Conservation (phyloP, 2,329 filamentous ascomycete species). For the Ophiostoma sp. region DNA sequence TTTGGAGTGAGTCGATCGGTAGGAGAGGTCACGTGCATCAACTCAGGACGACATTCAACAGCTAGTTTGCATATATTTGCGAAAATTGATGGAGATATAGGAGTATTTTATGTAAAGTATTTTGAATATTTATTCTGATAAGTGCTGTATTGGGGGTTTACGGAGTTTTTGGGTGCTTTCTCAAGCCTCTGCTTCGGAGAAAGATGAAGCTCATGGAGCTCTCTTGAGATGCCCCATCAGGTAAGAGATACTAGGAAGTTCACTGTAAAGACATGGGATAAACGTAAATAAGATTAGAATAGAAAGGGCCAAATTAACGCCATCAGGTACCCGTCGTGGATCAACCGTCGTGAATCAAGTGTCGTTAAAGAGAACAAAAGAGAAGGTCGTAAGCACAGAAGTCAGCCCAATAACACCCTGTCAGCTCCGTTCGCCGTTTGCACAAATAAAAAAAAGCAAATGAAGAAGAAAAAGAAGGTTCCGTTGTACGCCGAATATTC, state of each 20-base stretch:
- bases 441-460: not conserved
- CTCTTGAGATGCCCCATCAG: not conserved
- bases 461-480: not conserved
- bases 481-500: not conserved
- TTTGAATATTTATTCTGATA: not conserved
- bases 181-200: not conserved
- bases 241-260: not conserved
- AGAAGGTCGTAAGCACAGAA: slow-evolving; percentile 3
- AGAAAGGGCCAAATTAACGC: not conserved
- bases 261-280: not conserved
- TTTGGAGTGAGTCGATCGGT: not conserved
- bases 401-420: not conserved
- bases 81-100: not conserved
- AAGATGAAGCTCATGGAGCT: not conserved
- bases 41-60: not conserved
- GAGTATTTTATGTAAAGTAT: not conserved
- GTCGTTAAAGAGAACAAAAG: not conserved
- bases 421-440: not conserved
- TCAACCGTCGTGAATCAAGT: not conserved
- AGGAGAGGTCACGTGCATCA: not conserved
- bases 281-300: not conserved
- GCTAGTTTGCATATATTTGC: not conserved
- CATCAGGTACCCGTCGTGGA: not conserved
- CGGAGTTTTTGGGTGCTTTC: not conserved
- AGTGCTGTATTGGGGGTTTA: not conserved